Base-by-base conservation (phyloP, 1,139 yeast species). In the Yamadazyma aaseri region DNA sequence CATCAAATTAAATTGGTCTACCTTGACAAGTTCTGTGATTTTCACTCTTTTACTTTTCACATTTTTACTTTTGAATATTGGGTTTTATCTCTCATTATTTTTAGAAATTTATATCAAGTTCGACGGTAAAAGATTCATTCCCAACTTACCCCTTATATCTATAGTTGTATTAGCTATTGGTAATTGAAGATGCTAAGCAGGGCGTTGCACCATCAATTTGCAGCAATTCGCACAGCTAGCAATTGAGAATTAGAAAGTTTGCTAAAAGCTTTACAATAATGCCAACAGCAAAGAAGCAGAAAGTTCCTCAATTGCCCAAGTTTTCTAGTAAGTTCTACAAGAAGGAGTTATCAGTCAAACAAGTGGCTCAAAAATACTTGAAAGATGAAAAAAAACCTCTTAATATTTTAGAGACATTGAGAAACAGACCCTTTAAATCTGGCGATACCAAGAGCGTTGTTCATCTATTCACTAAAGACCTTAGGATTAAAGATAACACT, bases 381-480 rank as follows among this genome's bases (percentile, higher is more conserved):
- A 46, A 50, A 25, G 56, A 55, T 26, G 58, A 52, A 26, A 49
- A 49, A 27, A 56, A 57, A 38, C 62, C 62, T n/a, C 39, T 40
- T 13, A 38, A 43, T 25, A 28, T 32, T n/a, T 34, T 49, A 15
- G 32, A 39, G 26, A 23, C 38, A 3, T 20, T 38, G 2, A 28
- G 33, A 9, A 12, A 35, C 5, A 29, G 25, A 18, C 28, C 15
- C 13, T 10, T 22, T 22, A 20, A 17, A 4, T 13, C 15, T 7
- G 7, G 14, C 2, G 22, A 29, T 6, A 33, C 33, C 4, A 36
- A 43, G 11, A 44, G 40, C 12, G 56, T 67, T 5, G 60, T 70
- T 12, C 76, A 71, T 43, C 60, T 75, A 63, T 73, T 72, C 40
- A 50, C 65, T 13, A 54, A 61, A 26, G 79, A 73, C 40, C 47